Conservation (phyloP, 371 early-diverging fungal genomes). For the Rhizopus microsporus region DNA sequence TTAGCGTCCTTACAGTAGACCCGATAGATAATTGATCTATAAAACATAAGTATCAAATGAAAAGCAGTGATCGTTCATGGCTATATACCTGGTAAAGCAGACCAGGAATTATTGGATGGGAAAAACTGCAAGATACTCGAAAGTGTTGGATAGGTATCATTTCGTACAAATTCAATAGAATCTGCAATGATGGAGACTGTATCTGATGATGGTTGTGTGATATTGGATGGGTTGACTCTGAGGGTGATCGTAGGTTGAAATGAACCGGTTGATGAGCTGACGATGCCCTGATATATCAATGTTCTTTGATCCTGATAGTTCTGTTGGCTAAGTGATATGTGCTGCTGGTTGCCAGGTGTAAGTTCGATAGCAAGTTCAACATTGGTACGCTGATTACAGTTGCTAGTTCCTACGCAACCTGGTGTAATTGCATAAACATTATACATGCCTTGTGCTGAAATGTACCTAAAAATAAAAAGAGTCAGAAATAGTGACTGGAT, state of each 20-base stretch:
- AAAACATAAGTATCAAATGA: neutral
- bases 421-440: slow-evolving; percentile 66
- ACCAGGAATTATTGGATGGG: slow-evolving; percentile 31
- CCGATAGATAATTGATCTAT: slow-evolving; percentile 36
- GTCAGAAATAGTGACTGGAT: neutral
- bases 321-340: slow-evolving; percentile 44
- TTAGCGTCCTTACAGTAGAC: slow-evolving; percentile 32
- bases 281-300: slow-evolving; percentile 52
- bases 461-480: slow-evolving; percentile 37
- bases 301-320: slow-evolving; percentile 40
- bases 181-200: slow-evolving; percentile 31
- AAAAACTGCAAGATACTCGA: slow-evolving; percentile 41
- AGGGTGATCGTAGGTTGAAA: slow-evolving; percentile 38
- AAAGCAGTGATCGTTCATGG: slow-evolving; percentile 20
- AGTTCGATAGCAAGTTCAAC: slow-evolving; percentile 46
- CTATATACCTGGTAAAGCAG: slow-evolving; percentile 25
- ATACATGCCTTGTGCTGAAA: slow-evolving; percentile 65
- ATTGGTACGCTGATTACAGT: slow-evolving; percentile 54
- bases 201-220: slow-evolving; percentile 15
- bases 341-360: slow-evolving; percentile 37
- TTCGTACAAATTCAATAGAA: slow-evolving; percentile 37
- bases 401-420: slow-evolving; percentile 63
- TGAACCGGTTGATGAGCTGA: slow-evolving; percentile 33
- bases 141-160: slow-evolving; percentile 32
- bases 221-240: slow-evolving; percentile 21